These are phyloP conservation scores for Eleusine coracana DNA, from an alignment of 176 grass and related monocot species.

Conservation along the genomic window DNA sequence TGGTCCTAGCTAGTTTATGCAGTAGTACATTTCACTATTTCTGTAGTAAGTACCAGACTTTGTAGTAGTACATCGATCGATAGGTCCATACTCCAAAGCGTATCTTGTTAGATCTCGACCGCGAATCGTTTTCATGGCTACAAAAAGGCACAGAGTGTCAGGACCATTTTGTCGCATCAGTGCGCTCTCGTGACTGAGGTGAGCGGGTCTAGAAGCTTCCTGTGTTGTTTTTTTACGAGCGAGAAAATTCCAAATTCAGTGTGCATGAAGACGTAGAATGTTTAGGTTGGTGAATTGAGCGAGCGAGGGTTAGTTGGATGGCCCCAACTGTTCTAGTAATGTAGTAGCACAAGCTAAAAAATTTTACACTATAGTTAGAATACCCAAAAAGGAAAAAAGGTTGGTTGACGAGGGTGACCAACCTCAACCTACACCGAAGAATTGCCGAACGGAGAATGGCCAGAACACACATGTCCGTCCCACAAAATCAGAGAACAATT, in stretches of 20 bases:
- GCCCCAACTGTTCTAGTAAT: background rate
- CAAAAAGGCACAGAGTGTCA: background rate
- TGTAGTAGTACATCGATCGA: background rate
- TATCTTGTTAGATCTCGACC: slow-evolving; percentile 20
- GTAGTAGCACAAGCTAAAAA: background rate
- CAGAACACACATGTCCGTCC: too few relatives aligned
- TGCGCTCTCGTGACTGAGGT: slow-evolving; percentile 33
- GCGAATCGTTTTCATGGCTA: slow-evolving; percentile 37
- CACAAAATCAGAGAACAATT: background rate
- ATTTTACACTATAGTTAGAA: background rate
- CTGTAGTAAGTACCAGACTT: background rate
- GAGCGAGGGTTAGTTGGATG: too few relatives aligned
- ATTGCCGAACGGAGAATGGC: too few relatives aligned
- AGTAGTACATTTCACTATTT: background rate
- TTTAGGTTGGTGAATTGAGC: too few relatives aligned
- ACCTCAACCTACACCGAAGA: too few relatives aligned
- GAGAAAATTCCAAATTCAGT: background rate
- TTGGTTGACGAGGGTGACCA: background rate
- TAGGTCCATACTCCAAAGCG: background rate
- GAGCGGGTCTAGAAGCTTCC: slow-evolving; percentile 38
- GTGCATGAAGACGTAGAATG: background rate
- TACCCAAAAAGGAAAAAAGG: background rate
- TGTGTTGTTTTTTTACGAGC: background rate
- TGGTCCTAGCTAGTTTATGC: background rate
- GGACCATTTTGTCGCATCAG: slow-evolving; percentile 8